Base-by-base conservation (phyloP, 225 moss, liverwort and hornwort species). In the Lunularia cruciata region DNA sequence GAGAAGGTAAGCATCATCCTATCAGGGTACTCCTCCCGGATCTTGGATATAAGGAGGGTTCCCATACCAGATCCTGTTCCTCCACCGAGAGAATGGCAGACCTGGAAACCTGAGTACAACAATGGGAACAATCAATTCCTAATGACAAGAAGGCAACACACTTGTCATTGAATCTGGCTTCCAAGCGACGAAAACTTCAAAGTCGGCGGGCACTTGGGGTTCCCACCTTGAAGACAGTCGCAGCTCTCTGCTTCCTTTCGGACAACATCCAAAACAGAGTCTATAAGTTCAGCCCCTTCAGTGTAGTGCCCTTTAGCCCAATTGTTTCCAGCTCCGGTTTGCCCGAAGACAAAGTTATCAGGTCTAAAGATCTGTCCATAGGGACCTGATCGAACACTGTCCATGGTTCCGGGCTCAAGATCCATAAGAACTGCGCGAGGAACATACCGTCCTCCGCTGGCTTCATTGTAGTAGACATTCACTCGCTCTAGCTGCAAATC, bases 321-420 rank as follows among this genome's bases (percentile, higher is more conserved):
- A 70, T 81, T 80, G 61, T 80, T 80, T 36, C 80, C 80, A 2
- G 80, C 80, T 46, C 80, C 81, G 2, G 76, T 81, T 59, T 81
- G 81, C 26, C 81, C 81, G 69, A 81, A 81, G 28, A 81, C 81
- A 66, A 81, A 81, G 60, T 81, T 81, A 60, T 81, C 81, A 16
- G 81, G 81, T 31, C 81, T 76, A 45, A 81, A 81, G 59, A 81
- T 81, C 76, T 81, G 81, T 64, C 81, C 81, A 12, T 81, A 81
- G 0, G 76, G 76, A 30, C 81, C 81, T 3, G 81, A 81, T 35
- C 81, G 69, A 30, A 81, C 81, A 53, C 80, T 81, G 36, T 81
- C 80, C 80, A 81, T 81, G 8, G 80, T 81, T 0, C 80, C 80
- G 8, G 80, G 80, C 72, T 81, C 80, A 63, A 81, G 80, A 81